Evolutionary conservation across 1,284 basidiomycete species (phyloP).

Genomic region (Marasmius sp.): DNA sequence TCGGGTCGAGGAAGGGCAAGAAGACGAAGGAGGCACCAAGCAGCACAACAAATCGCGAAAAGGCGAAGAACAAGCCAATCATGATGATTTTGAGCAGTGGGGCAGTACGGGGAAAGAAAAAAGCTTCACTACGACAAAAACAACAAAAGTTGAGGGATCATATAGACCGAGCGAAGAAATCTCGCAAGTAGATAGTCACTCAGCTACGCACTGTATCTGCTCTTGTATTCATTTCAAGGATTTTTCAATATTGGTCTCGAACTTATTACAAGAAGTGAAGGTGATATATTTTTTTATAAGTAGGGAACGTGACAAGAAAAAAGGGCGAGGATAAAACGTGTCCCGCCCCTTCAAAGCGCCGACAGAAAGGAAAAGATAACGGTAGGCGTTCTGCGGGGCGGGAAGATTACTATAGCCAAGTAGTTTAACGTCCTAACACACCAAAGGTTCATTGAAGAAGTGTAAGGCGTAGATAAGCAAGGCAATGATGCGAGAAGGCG

Average conservation of each 20-base stretch:
- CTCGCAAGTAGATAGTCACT: conserved; percentile 13
- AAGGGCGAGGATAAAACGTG: background rate
- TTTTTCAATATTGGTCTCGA: no score
- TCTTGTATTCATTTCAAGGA: no score
- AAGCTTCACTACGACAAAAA: conserved; percentile 84
- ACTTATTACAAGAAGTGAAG: no score
- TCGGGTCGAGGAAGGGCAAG: conserved; percentile 86
- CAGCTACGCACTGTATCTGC: background rate
- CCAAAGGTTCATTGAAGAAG: conserved; percentile 12
- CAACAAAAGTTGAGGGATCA: conserved; percentile 76
- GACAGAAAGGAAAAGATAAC: background rate
- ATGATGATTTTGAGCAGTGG: conserved; percentile 88
- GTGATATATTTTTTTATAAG: background rate
- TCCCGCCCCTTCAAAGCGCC: conserved; percentile 14
- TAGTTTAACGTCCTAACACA: conserved; percentile 51
- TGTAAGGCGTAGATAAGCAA: conserved; percentile 49
- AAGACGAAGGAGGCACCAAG: conserved; percentile 79
- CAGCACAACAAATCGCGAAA: conserved; percentile 87
- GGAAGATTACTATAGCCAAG: conserved; percentile 39
- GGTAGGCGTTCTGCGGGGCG: conserved; percentile 11
- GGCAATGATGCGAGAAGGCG: conserved; percentile 24
- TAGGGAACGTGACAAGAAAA: background rate
- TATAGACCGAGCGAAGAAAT: conserved; percentile 69
- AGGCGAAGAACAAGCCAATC: conserved; percentile 87
- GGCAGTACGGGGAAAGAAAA: conserved; percentile 83